phyloP scores from a whole-genome alignment of 345 rosid genomes.

The Atalantia buxifolia region DNA sequence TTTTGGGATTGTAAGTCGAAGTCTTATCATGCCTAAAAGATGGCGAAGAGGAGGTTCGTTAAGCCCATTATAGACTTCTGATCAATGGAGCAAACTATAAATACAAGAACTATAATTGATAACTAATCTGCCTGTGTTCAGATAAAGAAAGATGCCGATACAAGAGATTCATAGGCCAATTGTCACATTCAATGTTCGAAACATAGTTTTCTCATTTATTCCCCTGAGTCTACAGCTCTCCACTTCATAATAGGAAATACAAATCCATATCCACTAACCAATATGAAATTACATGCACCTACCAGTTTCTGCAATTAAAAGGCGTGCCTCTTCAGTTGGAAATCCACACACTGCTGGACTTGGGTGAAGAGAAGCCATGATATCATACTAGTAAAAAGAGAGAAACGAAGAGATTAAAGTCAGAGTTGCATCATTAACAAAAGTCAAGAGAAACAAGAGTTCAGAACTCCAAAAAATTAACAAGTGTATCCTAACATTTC shows the following conservation, averaged over 20 bases:
- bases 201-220: not conserved
- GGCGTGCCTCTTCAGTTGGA: constrained; percentile 74
- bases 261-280: not conserved
- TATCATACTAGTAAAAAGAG: constrained; percentile 52
- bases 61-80: not conserved
- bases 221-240: not conserved
- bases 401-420: not conserved
- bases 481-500: not conserved
- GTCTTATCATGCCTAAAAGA: not conserved
- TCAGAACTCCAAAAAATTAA: not conserved
- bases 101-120: not conserved
- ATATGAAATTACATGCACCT: constrained; percentile 5
- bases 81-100: not conserved
- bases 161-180: not conserved
- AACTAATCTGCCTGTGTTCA: constrained; percentile 1
- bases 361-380: constrained; percentile 77
- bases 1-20: not conserved
- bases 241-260: not conserved
- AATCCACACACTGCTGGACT: constrained; percentile 91
- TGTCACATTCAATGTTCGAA: not conserved
- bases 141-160: not conserved
- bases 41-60: not conserved
- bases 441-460: not conserved
- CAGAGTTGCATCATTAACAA: not conserved
- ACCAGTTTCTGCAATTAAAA: constrained; percentile 79